Conservation (phyloP, 176 grass and related monocot species). For the Zea mays region DNA sequence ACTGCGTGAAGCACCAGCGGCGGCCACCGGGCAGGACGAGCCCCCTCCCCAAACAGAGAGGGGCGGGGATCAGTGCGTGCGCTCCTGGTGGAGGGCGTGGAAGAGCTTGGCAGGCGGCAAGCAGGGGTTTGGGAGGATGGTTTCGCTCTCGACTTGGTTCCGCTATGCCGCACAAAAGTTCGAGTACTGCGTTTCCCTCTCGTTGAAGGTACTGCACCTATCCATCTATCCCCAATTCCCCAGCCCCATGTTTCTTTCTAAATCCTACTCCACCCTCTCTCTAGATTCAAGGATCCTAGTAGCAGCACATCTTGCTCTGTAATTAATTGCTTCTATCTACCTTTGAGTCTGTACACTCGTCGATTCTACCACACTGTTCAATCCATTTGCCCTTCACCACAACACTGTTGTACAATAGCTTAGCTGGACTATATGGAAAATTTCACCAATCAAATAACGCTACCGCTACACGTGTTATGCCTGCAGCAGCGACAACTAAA, state of each 20-base stretch:
- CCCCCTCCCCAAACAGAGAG: neutral
- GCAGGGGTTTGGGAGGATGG: slow-evolving; percentile 45
- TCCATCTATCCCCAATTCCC: neutral
- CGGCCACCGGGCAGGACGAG: neutral
- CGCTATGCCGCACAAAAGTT: slow-evolving; percentile 88
- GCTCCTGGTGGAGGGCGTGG: neutral
- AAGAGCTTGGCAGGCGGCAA: neutral
- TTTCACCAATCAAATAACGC: too few species aligned
- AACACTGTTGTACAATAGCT: neutral
- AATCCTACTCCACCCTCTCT: neutral
- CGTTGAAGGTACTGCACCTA: slow-evolving; percentile 57
- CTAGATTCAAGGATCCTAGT: slow-evolving; percentile 9
- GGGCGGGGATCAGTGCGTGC: neutral
- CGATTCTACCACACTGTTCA: neutral
- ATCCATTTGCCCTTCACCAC: neutral
- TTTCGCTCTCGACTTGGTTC: slow-evolving; percentile 76
- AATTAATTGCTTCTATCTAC: neutral
- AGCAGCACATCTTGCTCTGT: neutral
- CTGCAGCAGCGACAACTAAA: neutral
- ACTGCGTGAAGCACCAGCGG: neutral
- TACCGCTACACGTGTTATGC: neutral
- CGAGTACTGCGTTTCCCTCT: slow-evolving; percentile 78
- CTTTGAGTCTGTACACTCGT: neutral
- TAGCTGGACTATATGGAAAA: neutral
- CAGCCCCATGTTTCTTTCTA: neutral